Conservation (phyloP, 345 rosid genomes). For the Rhodamnia rubescens region DNA sequence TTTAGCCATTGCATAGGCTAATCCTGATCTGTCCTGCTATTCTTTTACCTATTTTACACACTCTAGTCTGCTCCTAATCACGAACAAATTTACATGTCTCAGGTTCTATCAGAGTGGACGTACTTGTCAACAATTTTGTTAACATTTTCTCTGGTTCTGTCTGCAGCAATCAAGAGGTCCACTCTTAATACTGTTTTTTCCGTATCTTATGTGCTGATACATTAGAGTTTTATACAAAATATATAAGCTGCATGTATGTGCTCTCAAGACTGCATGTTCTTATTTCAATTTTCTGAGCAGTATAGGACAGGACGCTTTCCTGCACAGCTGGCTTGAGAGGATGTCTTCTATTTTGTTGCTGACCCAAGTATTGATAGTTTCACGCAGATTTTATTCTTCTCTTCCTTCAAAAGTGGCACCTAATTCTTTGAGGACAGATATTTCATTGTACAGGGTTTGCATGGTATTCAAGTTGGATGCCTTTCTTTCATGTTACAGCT, state of each 20-base stretch:
- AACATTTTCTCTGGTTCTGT: conserved; percentile 16
- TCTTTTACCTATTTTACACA: neutral
- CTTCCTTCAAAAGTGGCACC: conserved; percentile 21
- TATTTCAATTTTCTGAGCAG: neutral
- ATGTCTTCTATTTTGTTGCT: neutral
- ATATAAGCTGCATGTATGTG: neutral
- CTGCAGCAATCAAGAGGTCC: conserved; percentile 60
- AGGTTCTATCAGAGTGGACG: conserved; percentile 78
- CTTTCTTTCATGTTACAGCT: neutral
- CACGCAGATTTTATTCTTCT: conserved; percentile 24
- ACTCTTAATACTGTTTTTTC: conserved; percentile 5
- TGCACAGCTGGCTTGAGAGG: neutral
- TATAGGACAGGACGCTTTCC: neutral
- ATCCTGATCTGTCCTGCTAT: neutral
- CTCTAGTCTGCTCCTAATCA: neutral
- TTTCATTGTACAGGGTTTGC: conserved; percentile 60
- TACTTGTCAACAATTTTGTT: conserved; percentile 26
- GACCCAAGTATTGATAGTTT: neutral
- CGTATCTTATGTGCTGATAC: neutral
- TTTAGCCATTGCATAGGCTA: neutral
- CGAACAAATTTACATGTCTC: neutral
- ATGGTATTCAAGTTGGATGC: conserved; percentile 26
- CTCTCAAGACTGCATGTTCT: neutral
- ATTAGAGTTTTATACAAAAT: neutral
- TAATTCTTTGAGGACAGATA: conserved; percentile 30